These are phyloP conservation scores for Lasiosphaeris hirsuta DNA, from an alignment of 495 filamentous ascomycete species.

Conservation along the genomic window DNA sequence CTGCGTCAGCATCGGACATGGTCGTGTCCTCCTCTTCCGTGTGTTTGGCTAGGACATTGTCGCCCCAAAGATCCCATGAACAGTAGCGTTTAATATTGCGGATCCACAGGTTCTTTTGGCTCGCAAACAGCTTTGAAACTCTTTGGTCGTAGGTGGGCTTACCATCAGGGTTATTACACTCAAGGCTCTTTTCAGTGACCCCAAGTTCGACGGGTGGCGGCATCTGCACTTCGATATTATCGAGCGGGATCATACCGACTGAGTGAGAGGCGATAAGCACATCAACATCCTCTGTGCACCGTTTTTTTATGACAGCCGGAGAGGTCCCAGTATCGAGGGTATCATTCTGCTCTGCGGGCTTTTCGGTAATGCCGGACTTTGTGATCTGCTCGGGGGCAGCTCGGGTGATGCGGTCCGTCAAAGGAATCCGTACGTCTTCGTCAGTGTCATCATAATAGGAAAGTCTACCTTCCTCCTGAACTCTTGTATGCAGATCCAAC, in stretches of 20 bases:
- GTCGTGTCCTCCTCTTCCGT: neutral
- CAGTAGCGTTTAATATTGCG: neutral
- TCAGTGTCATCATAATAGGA: slow-evolving; percentile 16
- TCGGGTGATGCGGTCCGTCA: neutral
- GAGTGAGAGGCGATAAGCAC: neutral
- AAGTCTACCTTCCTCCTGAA: slow-evolving; percentile 12
- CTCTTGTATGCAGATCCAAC: neutral
- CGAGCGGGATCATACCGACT: neutral
- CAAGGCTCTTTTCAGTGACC: slow-evolving; percentile 13
- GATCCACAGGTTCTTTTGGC: slow-evolving; percentile 3
- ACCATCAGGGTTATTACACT: neutral
- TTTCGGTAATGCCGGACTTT: neutral
- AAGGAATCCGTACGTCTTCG: neutral
- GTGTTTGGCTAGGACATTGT: no score
- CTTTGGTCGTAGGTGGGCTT: neutral
- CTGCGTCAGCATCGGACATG: neutral
- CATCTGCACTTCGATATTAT: no score
- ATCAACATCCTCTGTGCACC: neutral
- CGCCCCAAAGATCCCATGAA: neutral
- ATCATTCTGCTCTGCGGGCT: neutral
- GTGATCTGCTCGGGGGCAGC: neutral
- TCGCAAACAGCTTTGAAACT: slow-evolving; percentile 6
- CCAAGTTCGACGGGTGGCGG: slow-evolving; percentile 5
- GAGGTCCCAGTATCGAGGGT: neutral
- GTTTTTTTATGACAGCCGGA: neutral